Evolutionary conservation across 1,284 basidiomycete genomes (phyloP), one percentile per base, ranked within the genome.

Genomic region (Ustilago bromivora): DNA sequence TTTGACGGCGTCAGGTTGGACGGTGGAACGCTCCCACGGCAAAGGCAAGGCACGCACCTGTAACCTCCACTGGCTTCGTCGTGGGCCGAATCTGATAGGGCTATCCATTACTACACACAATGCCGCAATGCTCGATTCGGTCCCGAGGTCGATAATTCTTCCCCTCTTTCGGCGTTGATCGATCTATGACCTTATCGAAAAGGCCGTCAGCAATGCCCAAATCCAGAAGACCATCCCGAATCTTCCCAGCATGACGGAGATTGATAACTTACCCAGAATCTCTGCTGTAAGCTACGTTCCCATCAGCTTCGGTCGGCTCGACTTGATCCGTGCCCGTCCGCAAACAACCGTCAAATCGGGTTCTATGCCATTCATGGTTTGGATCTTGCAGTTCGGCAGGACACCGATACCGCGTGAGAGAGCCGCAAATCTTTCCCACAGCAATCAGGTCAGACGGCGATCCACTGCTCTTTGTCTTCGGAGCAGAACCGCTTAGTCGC

Each of bases 51-150:
- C 49, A 31, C 12, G 49, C 49, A 4, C 9, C 8, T 11, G 49
- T 51, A 23, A 28, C 23, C 52, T 31, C 52, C 12, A 54, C 34
- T 54, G 35, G 52, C 52, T 36, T 54, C 49, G 49, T 31, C 49
- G 10, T 52, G 49, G 12, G 5, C 49, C n/a, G 49, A 32, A 52
- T 32, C n/a, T 13, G 10, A 31, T 34, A 19, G 43, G 11, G 23
- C 43, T 41, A 17, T 7, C 13, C 11, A 6, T 41, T 12, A 41
- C 10, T 15, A 46, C 4, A 46, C 13, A 15, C n/a, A 17, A 41
- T 41, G 11, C 6, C 23, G 15, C 11, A 17, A 41, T 6, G 13
- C 11, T 41, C 12, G 40, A 17, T 15, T 12, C 17, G 12, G 46
- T 36, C n/a, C 38, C 4, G 32, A 34, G 38, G 32, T 55, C 53